Base-by-base conservation (phyloP, 225 moss, liverwort and hornwort species). In the Marchantia polymorpha region DNA sequence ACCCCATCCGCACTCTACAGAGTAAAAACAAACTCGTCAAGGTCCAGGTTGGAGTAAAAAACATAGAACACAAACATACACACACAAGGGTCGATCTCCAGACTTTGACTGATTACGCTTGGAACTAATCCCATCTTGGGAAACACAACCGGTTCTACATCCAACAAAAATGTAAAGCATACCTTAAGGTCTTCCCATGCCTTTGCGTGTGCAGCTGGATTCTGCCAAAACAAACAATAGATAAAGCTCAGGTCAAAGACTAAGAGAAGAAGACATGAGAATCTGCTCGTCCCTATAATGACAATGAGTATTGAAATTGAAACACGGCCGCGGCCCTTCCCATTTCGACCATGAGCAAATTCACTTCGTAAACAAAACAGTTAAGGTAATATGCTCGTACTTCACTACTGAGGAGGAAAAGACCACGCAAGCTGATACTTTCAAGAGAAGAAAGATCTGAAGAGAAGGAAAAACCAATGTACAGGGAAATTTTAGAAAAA, bases 161-260 rank as follows among this genome's bases (percentile, higher is more conserved):
- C 15, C 27, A 4, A 73, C 2, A 55, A 10, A 7, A 39, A 39
- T 39, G 39, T 39, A 39, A 39, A 39, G 5, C 2, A 72, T 77
- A 94, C 96, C 91, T 92, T 92, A 71, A 97, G 83, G 60, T 89
- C 85, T 64, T 75, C 84, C 96, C 96, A 97, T 77, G 96, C 96
- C 72, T 83, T 67, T 23, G 93, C 83, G 84, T 93, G 82, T 69
- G 87, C 84, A 71, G 90, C 90, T 47, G 90, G 90, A 61, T 75
- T 90, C 96, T 96, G 92, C 83, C 83, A 47, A 71, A 48, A 19
- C 14, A 26, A 31, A 9, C 7, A 9, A 69, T 46, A 22, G 12
- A 69, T 12, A 69, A 25, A 63, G 63, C n/a, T 0, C 10, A n/a
- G n/a, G 25, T n/a, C 63, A 9, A 23, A 10, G 9, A 9, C 23